Base-by-base conservation (phyloP, 768 basidiomycete species). In the Boletus rex-veris region DNA sequence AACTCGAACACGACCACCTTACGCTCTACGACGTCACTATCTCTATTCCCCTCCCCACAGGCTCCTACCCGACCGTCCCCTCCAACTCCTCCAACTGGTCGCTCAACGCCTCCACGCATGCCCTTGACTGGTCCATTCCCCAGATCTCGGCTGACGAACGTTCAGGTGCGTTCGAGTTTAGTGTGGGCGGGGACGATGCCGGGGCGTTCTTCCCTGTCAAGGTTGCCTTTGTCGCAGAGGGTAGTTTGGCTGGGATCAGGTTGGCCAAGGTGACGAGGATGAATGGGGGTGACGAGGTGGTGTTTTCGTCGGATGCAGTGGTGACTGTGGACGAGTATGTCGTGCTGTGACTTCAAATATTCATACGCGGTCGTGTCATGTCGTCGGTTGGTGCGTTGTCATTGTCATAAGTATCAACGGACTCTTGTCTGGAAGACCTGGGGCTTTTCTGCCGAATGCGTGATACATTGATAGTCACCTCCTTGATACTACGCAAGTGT, bases 201-300 rank as follows among this genome's bases (percentile, higher is more conserved):
- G 84, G 82, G 4, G 81, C 80, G 10, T 96, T 97, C 76, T 99
- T 98, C 90, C 95, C 96, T 3, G 92, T 99, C 45, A 78, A 79
- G 35, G 86, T 96, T 2, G 72, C 78, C 2, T 98, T 98, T 64
- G 83, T 87, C 46, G 88, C 84, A 0, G 80, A 88, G 60, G 90
- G 90, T 8, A 90, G 87, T 62, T 70, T 96, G 57, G 86, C 88
- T 0, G 91, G 93, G 19, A 77, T 97, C 37, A 78, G 76, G 28
- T 81, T 95, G 15, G 77, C 71, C 3, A 73, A 69, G 30, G 84
- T 88, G 36, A 79, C 75, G n/a, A 79, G 77, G 47, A 72, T 84
- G 19, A 79, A 73, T 21, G 70, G 67, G 33, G 74, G 74, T 4
- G 80, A 79, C 43, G 72, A 78, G n/a, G 75, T 78, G 38, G 73